Conservation (phyloP, 116 monocot genomes). For the Dioscorea cayenensis region DNA sequence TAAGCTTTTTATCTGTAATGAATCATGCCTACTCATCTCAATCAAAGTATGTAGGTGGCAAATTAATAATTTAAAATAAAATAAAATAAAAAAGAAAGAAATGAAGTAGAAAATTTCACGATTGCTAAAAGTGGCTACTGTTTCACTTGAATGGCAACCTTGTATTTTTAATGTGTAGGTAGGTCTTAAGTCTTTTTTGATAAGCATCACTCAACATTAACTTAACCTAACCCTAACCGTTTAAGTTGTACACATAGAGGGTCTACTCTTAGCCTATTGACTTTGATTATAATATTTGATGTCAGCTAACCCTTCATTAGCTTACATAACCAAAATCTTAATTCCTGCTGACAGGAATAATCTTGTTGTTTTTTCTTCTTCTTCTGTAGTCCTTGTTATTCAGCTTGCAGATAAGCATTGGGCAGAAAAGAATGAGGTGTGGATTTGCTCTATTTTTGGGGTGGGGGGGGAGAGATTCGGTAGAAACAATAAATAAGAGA, state of each 20-base stretch:
- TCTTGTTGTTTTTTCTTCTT: too few relatives aligned
- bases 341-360: background rate
- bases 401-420: too few relatives aligned
- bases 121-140: background rate
- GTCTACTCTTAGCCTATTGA: background rate
- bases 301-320: background rate
- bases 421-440: too few relatives aligned
- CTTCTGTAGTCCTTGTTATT: too few relatives aligned
- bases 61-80: too few relatives aligned
- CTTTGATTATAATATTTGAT: background rate
- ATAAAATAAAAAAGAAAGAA: too few relatives aligned
- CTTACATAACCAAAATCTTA: background rate
- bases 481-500: too few relatives aligned
- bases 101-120: background rate
- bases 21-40: constrained; percentile 5
- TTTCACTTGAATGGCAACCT: background rate
- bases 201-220: background rate
- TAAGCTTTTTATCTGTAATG: background rate
- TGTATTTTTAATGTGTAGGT: background rate
- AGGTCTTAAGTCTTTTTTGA: background rate
- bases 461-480: too few relatives aligned
- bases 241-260: background rate
- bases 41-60: constrained; percentile 5
- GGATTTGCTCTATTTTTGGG: too few relatives aligned
- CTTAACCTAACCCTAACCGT: background rate